Evolutionary conservation across 805 yeast genomes (phyloP).

Genomic region (Barnettozyma salicaria): DNA sequence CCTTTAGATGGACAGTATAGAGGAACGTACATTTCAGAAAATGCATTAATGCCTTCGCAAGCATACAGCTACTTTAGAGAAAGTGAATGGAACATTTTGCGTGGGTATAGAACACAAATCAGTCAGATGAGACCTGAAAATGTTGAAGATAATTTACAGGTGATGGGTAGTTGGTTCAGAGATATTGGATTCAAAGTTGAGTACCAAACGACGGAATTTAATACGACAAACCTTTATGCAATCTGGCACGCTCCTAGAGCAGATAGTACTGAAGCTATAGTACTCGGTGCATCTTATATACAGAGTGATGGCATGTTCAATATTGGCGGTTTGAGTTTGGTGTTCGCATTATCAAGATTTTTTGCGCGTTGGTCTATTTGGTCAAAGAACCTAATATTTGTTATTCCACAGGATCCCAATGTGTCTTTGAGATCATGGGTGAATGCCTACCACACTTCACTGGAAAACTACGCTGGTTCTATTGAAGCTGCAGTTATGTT

Average conservation of each 20-base stretch:
- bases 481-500: constrained; percentile 85
- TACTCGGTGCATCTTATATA: constrained; percentile 81
- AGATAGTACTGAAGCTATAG: constrained; percentile 94
- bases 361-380: constrained; percentile 84
- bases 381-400: constrained; percentile 90
- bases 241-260: constrained; percentile 90
- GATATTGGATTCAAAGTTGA: constrained; percentile 70
- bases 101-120: constrained; percentile 66
- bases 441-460: constrained; percentile 79
- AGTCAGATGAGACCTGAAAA: constrained; percentile 28
- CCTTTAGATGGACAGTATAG: constrained; percentile 83
- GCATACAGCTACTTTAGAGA: constrained; percentile 89
- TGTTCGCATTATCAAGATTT: constrained; percentile 69
- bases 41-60: constrained; percentile 96
- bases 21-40: constrained; percentile 83
- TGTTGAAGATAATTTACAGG: constrained; percentile 34
- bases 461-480: constrained; percentile 88
- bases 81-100: constrained; percentile 84
- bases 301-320: constrained; percentile 61
- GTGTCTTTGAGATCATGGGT: constrained; percentile 81
- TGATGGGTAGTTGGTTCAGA: constrained; percentile 52
- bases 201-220: constrained; percentile 32
- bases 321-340: constrained; percentile 73
- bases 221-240: constrained; percentile 59
- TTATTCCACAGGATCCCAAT: constrained; percentile 68